A percentile compares a stretch with the other conserved stretches of the same genome.
Evolutionary conservation across 768 basidiomycete genomes (phyloP).

Genomic region (Suillus clintonianus): DNA sequence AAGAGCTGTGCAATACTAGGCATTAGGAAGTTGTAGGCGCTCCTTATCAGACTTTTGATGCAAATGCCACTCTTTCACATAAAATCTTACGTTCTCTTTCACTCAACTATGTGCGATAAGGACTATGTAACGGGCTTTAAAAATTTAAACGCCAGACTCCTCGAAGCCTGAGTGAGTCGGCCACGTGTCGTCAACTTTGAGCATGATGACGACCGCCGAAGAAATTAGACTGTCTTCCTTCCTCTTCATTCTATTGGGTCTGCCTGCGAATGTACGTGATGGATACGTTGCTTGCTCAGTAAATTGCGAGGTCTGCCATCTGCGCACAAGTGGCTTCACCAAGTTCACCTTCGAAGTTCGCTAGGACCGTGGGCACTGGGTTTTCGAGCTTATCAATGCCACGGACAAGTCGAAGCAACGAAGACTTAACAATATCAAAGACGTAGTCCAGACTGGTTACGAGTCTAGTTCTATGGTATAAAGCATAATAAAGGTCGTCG

Average conservation of each 20-base stretch:
- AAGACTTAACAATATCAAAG: too few species aligned
- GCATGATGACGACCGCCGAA: neutral
- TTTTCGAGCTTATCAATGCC: too few species aligned
- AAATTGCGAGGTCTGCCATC: neutral
- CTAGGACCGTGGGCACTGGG: too few species aligned
- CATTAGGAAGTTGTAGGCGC: neutral
- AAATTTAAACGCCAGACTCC: neutral
- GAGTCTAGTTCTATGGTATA: too few species aligned
- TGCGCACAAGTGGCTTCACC: neutral
- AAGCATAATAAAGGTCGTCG: neutral
- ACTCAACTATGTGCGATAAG: neutral
- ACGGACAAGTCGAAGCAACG: too few species aligned
- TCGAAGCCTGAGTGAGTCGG: neutral
- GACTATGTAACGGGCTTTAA: neutral
- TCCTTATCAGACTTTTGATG: conserved; percentile 4
- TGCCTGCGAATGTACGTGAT: neutral
- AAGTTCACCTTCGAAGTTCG: neutral
- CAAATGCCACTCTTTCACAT: conserved; percentile 5
- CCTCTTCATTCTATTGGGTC: neutral
- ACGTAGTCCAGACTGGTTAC: too few species aligned
- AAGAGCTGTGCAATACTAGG: neutral
- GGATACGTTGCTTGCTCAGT: neutral
- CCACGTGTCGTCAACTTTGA: too few species aligned
- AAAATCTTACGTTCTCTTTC: neutral
- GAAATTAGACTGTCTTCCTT: too few species aligned